Conservation (phyloP, 495 filamentous ascomycete genomes). For the Filosporella fistucella region DNA sequence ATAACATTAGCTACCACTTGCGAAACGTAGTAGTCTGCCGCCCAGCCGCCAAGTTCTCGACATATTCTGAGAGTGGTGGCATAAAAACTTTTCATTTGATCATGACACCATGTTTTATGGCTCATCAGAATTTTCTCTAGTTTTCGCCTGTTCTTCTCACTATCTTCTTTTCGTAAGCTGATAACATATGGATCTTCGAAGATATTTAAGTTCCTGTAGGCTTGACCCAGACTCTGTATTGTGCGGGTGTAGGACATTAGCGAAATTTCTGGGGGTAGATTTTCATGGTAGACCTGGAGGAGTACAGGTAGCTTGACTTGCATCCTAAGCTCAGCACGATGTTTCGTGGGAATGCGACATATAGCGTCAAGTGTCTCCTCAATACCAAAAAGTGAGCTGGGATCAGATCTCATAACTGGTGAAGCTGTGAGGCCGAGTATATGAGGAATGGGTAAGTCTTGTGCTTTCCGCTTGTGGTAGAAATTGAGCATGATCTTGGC, state of each 20-base stretch:
- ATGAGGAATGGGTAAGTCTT: constrained; percentile 47
- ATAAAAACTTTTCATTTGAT: constrained; percentile 57
- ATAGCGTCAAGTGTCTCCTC: constrained; percentile 74
- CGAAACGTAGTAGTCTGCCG: constrained; percentile 59
- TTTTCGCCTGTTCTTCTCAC: constrained; percentile 27
- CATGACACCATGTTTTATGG: constrained; percentile 57
- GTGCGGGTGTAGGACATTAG: constrained; percentile 17
- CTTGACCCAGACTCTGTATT: constrained; percentile 32
- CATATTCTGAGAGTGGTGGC: constrained; percentile 33
- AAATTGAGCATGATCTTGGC: constrained; percentile 75
- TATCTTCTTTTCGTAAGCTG: constrained; percentile 35
- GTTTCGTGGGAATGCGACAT: constrained; percentile 64
- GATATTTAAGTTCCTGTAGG: constrained; percentile 50
- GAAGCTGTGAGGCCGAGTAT: constrained; percentile 87
- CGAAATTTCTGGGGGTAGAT: constrained; percentile 4
- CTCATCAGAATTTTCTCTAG: constrained; percentile 43
- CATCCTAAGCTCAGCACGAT: constrained; percentile 65
- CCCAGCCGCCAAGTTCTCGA: constrained; percentile 1
- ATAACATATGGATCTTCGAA: constrained; percentile 65
- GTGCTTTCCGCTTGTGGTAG: constrained; percentile 52
- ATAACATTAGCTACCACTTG: constrained; percentile 47
- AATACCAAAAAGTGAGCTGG: constrained; percentile 48
- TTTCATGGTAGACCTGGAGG: constrained; percentile 42
- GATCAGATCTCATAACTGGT: constrained; percentile 60
- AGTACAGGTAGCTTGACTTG: constrained; percentile 65